Conservation (phyloP, 495 filamentous ascomycete genomes). For the Cudoniella acicularis region DNA sequence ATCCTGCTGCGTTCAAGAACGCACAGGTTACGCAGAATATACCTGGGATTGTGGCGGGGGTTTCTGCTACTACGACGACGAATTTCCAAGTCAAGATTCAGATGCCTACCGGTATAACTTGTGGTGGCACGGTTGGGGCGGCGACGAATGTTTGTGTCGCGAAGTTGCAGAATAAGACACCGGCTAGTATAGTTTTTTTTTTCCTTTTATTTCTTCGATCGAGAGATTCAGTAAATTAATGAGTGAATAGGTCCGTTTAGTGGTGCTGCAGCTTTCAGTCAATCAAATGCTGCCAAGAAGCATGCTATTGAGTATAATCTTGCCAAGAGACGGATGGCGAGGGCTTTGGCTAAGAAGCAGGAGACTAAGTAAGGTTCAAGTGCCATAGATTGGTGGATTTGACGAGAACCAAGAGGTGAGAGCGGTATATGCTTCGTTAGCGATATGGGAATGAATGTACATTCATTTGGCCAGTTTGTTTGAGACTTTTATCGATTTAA, state of each 20-base stretch:
- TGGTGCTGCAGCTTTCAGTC: conserved; percentile 45
- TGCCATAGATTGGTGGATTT: background rate
- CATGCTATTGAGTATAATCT: conserved; percentile 34
- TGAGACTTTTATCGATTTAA: too few species aligned
- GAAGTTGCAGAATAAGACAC: conserved; percentile 46
- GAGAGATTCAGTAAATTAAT: too few species aligned
- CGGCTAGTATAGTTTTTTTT: conserved; percentile 32
- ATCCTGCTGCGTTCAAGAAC: conserved; percentile 43
- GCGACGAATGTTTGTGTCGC: conserved; percentile 51
- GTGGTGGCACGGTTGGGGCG: conserved; percentile 45
- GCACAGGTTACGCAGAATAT: conserved; percentile 53
- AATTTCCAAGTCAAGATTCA: conserved; percentile 50
- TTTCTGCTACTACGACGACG: conserved; percentile 41
- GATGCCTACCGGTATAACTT: conserved; percentile 56
- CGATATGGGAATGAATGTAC: background rate
- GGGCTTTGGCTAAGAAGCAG: background rate
- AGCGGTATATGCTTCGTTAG: background rate
- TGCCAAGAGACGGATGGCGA: conserved; percentile 31
- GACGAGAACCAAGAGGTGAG: background rate
- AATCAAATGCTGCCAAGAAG: conserved; percentile 36
- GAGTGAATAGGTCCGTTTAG: conserved; percentile 59
- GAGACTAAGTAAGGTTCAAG: background rate
- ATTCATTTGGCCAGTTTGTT: background rate
- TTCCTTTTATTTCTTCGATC: conserved; percentile 1
- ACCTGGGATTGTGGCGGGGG: conserved; percentile 40